Percentiles rank a stretch among this genome's conserved stretches.
Conservation (phyloP, 148 eudicot species). For the Rhododendron griersonianum region DNA sequence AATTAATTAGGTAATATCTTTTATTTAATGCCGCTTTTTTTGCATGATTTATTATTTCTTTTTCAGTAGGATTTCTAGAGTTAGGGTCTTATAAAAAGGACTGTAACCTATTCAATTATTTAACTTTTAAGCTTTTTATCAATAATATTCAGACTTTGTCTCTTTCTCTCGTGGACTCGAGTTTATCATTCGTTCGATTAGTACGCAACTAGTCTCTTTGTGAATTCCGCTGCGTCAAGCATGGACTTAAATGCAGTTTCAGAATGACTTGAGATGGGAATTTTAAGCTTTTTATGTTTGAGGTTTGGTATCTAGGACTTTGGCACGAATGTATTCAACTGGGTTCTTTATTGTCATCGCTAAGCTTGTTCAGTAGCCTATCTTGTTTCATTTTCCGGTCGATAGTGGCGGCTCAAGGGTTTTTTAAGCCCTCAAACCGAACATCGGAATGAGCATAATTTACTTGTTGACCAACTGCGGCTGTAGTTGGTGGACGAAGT, state of each 20-base stretch:
- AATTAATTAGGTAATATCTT: no score
- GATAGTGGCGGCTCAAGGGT: not conserved
- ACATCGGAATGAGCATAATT: not conserved
- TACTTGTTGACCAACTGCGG: not conserved
- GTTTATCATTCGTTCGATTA: no score
- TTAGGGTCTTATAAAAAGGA: no score
- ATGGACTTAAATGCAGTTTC: not conserved
- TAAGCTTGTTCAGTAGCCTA: not conserved
- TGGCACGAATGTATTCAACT: not conserved
- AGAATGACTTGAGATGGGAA: not conserved
- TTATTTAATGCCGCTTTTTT: no score
- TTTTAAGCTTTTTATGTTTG: not conserved
- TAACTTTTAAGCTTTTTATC: no score
- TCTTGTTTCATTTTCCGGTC: not conserved
- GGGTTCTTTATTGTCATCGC: not conserved
- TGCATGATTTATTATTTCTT: no score
- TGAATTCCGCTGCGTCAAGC: no score
- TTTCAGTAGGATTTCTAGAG: no score
- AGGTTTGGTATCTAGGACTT: not conserved
- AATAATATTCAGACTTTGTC: no score
- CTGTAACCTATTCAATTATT: no score
- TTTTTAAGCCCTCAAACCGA: not conserved
- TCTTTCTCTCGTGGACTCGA: no score
- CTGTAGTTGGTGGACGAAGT: not conserved
- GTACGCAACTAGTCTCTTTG: no score